Evolutionary conservation across 495 filamentous ascomycete genomes (phyloP), one percentile per base, ranked within the genome.

Genomic region (Paragyromitra xinjiangensis): DNA sequence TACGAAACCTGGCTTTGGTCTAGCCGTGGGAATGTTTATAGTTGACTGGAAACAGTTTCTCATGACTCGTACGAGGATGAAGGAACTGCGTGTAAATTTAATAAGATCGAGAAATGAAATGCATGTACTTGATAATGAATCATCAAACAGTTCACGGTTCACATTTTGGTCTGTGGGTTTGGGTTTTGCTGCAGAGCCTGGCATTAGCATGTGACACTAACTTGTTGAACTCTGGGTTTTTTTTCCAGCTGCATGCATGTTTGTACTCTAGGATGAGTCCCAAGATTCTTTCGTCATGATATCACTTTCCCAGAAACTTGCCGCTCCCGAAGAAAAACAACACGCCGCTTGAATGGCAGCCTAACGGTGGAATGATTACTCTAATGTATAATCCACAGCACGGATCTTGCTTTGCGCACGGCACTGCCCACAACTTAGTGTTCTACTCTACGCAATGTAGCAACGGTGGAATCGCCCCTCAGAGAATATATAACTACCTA

Each of bases 11-110:
- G 59, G 59, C 59, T 44, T n/a, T 63, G 19, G 59, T 63, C 59
- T 63, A 44, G 59, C 59, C 59, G 44, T 63, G 59, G 59, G 11
- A 19, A 63, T 63, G 59, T 63, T 42, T 63, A 63, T 63, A 63
- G 16, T 63, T 63, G 59, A 63, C 59, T 63, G 37, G 59, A 63
- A 63, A 40, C 59, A 44, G 59, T 42, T 63, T 42, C n/a, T 22
- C 37, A 63, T 22, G 59, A 63, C 59, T 44, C 37, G 37, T 12
- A 40, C 12, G n/a, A 39, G 37, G 56, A 22, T 40, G 59, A 44
- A 40, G 39, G 37, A 42, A 44, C 59, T 63, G 16, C 39, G 12
- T 63, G 39, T 63, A 63, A 63, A 63, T 63, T 19, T 63, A 63
- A 61, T 58, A 19, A 22, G 59, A 44, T 63, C 37, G 37, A 61